phyloP scores from a whole-genome alignment of 202 grass and related monocot species.

The Dendrocalamus latiflorus region DNA sequence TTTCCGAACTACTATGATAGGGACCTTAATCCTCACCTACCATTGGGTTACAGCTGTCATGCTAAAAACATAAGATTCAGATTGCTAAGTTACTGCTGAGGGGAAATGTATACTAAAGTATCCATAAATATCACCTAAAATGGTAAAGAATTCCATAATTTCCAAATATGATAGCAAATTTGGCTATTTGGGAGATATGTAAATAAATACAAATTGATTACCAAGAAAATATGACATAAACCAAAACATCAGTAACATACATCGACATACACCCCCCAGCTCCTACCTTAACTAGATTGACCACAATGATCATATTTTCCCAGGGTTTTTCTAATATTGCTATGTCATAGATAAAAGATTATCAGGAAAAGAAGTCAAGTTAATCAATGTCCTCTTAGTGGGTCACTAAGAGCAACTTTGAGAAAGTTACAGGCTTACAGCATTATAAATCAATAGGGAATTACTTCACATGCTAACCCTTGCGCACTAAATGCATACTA shows the following conservation, averaged over 20 bases:
- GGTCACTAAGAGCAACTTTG: neutral
- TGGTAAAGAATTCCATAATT: neutral
- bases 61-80: neutral
- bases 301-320: too few species aligned
- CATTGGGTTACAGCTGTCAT: neutral
- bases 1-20: neutral
- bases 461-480: neutral
- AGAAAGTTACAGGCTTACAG: neutral
- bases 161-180: neutral
- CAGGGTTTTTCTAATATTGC: neutral
- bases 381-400: neutral
- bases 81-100: neutral
- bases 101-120: neutral
- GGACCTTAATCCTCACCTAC: neutral
- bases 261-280: neutral
- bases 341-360: too few species aligned
- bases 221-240: neutral
- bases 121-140: neutral
- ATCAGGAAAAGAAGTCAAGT: slow-evolving; percentile 12
- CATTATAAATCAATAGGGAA: neutral
- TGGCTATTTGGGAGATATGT: neutral
- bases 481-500: neutral
- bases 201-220: neutral
- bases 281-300: too few species aligned
- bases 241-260: neutral